Base-by-base conservation (phyloP, 2,329 filamentous ascomycete species). In the Botrytis hyacinthi region DNA sequence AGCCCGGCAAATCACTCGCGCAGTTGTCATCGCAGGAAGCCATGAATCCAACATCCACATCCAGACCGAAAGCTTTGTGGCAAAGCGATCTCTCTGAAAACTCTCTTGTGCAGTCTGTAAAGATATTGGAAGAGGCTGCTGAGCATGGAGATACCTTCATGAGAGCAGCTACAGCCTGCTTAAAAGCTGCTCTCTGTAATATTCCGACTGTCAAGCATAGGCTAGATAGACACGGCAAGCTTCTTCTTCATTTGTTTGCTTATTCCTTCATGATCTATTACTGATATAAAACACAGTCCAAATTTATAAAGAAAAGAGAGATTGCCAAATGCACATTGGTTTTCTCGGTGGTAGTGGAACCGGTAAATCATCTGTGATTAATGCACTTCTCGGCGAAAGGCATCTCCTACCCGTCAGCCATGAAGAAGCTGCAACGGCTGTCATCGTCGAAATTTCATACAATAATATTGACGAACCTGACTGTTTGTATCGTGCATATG, bases 321-420 rank as follows among this genome's bases (percentile, higher is more conserved):
- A 75, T 3, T 74, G 40, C 35, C 57, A 61, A 46, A 57, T 79
- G 4, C 29, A 61, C 0, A 68, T 78, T 66, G 77, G 76, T 10
- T 81, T 91, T 40, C 88, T 90, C 84, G 89, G 89, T 26, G 84
- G 84, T 61, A 88, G 86, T 70, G 88, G 87, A 61, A 88, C 88
- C 22, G 90, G 90, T 12, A 92, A 92, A 79, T 90, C 88, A 0
- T 90, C 89, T 0, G 80, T 91, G 10, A 83, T 91, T 5, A 88
- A 91, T 77, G 88, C 90, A 1, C 81, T 91, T 12, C 65, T 78
- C 9, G 71, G 54, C 2, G 42, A 68, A 20, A 32, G 67, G 37
- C 48, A 75, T 18, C 57, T 78, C 2, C 51, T 77, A 1, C 78
- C 76, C 2, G 61, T 65, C 16, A 46, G 65, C 8, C 42, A 71